These are phyloP conservation scores for Cydonia oblonga DNA, from an alignment of 331 rosid species.

Conservation along the genomic window DNA sequence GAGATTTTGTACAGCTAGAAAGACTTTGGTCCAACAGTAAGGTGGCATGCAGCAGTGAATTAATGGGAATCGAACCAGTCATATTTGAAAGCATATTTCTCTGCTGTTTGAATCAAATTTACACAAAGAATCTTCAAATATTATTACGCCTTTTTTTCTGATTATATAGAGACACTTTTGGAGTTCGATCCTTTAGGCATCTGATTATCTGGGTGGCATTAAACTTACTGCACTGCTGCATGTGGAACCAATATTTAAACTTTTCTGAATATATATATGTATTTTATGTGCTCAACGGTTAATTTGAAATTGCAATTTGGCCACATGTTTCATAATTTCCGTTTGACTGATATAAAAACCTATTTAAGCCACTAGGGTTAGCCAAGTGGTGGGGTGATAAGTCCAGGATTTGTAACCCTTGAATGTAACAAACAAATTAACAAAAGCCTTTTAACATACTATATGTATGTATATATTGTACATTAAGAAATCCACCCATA, in stretches of 20 bases:
- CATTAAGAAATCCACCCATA: too few species aligned
- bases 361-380: too few species aligned
- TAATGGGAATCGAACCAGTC: slow-evolving; percentile 10
- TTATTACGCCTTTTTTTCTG: not conserved
- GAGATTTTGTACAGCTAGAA: not conserved
- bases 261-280: not conserved
- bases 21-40: not conserved
- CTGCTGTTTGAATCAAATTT: not conserved
- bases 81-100: slow-evolving; percentile 2
- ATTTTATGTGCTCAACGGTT: not conserved
- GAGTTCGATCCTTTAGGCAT: not conserved
- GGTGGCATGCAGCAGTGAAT: not conserved
- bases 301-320: not conserved
- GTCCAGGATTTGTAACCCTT: too few species aligned
- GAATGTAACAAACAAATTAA: too few species aligned
- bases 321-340: not conserved
- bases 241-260: not conserved
- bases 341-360: too few species aligned
- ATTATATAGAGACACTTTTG: not conserved
- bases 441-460: too few species aligned
- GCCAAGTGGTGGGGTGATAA: too few species aligned
- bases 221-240: not conserved
- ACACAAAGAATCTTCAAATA: slow-evolving; percentile 2
- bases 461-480: too few species aligned
- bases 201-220: slow-evolving; percentile 6